Conservation (phyloP, 306 rosid genomes). For the Quercus ilex region DNA sequence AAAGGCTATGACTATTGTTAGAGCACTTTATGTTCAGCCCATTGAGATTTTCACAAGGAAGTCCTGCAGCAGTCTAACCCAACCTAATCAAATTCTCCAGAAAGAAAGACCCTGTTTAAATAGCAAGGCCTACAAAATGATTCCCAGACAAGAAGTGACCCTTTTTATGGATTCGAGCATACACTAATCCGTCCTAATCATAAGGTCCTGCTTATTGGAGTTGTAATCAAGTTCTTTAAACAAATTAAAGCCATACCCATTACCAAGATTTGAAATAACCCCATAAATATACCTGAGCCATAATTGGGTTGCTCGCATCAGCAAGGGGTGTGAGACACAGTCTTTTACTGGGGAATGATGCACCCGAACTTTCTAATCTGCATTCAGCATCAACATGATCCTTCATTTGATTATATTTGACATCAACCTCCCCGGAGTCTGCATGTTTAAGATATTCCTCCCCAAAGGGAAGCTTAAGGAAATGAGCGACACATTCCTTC, state of each 20-base stretch:
- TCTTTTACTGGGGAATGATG: slow-evolving; percentile 44
- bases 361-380: slow-evolving; percentile 30
- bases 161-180: not conserved
- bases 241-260: not conserved
- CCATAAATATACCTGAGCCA: slow-evolving; percentile 77
- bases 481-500: slow-evolving; percentile 81
- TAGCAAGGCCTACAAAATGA: not conserved
- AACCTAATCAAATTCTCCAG: not conserved
- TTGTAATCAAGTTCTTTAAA: not conserved
- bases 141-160: not conserved
- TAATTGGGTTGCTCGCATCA: slow-evolving; percentile 94
- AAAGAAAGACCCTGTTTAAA: not conserved
- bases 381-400: slow-evolving; percentile 35
- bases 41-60: not conserved
- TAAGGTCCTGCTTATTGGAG: not conserved
- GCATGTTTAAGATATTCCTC: slow-evolving; percentile 52
- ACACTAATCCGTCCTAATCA: not conserved
- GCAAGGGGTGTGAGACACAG: slow-evolving; percentile 89
- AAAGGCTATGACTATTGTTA: not conserved
- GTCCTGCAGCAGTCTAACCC: not conserved
- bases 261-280: not conserved
- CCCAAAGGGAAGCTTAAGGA: slow-evolving; percentile 79
- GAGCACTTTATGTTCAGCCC: not conserved
- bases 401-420: slow-evolving; percentile 16
- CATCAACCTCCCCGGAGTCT: slow-evolving; percentile 25